A percentile compares a stretch with the other conserved stretches of the same genome.
phyloP scores from a whole-genome alignment of 1,139 yeast genomes.

The Geotrichum histeridarum region DNA sequence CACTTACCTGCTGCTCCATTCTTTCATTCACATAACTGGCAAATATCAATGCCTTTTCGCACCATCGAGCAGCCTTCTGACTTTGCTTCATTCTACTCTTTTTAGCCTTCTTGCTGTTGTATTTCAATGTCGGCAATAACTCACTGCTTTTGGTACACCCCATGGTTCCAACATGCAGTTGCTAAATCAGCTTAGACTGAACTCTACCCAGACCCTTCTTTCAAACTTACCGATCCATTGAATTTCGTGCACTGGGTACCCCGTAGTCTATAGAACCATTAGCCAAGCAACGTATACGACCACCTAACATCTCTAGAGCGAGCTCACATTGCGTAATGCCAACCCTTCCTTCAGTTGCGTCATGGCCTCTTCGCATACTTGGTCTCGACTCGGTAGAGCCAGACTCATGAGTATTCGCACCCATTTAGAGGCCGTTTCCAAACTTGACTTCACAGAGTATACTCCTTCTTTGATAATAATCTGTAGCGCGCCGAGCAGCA shows the following conservation, averaged over 20 bases:
- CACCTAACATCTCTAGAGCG: no score
- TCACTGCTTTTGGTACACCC: conserved; percentile 21
- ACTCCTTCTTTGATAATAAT: conserved; percentile 17
- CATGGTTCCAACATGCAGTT: conserved; percentile 22
- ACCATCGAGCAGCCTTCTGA: conserved; percentile 19
- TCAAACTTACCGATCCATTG: conserved; percentile 20
- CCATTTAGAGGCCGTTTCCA: conserved; percentile 17
- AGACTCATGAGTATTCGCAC: conserved; percentile 18
- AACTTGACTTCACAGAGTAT: conserved; percentile 6
- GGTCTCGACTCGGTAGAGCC: conserved; percentile 18
- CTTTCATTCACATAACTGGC: conserved; percentile 20
- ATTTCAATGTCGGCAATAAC: neutral
- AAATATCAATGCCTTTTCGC: conserved; percentile 20
- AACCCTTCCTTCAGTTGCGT: conserved; percentile 17
- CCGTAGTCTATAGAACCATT: conserved; percentile 1
- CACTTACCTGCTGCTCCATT: conserved; percentile 20
- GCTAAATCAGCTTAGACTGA: conserved; percentile 6
- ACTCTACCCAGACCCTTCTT: neutral
- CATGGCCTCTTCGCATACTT: conserved; percentile 15
- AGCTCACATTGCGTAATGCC: conserved; percentile 15
- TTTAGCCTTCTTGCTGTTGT: neutral
- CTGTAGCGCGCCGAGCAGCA: conserved; percentile 13
- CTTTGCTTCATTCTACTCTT: conserved; percentile 16
- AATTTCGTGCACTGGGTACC: conserved; percentile 18
- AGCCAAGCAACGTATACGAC: neutral